These are phyloP conservation scores for Delphinella strobiligena DNA, from an alignment of 2,329 filamentous ascomycete genomes.

Conservation along the genomic window DNA sequence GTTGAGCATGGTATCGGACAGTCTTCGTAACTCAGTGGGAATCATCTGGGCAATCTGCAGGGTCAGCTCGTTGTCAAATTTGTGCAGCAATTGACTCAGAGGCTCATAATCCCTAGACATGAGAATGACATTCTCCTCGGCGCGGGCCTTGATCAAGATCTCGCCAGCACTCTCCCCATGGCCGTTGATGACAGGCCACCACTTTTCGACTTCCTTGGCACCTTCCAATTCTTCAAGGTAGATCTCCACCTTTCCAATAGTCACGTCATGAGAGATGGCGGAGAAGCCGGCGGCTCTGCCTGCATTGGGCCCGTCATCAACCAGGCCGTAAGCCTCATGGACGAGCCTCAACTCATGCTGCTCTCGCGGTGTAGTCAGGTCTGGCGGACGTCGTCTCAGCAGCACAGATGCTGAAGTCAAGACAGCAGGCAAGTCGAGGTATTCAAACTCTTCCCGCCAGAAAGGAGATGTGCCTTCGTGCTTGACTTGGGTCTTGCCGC, in stretches of 20 bases:
- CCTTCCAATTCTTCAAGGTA: slow-evolving; percentile 66
- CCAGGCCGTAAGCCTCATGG: slow-evolving; percentile 25
- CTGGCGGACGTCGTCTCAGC: slow-evolving; percentile 48
- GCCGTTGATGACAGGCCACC: slow-evolving; percentile 69
- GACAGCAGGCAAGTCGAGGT: slow-evolving; percentile 57
- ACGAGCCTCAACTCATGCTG: slow-evolving; percentile 27
- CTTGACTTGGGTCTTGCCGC: slow-evolving; percentile 63
- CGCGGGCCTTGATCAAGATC: slow-evolving; percentile 68
- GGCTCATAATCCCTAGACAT: slow-evolving; percentile 75
- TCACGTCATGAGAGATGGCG: slow-evolving; percentile 35
- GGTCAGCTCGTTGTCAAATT: slow-evolving; percentile 73
- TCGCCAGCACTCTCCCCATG: slow-evolving; percentile 67
- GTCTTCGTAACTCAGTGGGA: slow-evolving; percentile 61
- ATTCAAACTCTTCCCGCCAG: slow-evolving; percentile 73
- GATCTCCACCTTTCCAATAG: slow-evolving; percentile 67
- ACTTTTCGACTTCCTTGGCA: slow-evolving; percentile 71
- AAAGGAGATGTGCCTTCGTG: slow-evolving; percentile 61
- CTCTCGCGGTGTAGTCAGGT: slow-evolving; percentile 15
- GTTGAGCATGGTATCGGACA: slow-evolving; percentile 80
- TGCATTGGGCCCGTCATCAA: slow-evolving; percentile 20
- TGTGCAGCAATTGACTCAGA: slow-evolving; percentile 71
- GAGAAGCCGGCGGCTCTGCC: slow-evolving; percentile 27
- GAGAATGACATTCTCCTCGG: slow-evolving; percentile 83
- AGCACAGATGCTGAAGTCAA: slow-evolving; percentile 59
- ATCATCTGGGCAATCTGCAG: slow-evolving; percentile 71